Percentiles rank a stretch among this genome's conserved stretches.
phyloP scores from a whole-genome alignment of 495 filamentous ascomycete species.

The Aspergillus homomorphus region DNA sequence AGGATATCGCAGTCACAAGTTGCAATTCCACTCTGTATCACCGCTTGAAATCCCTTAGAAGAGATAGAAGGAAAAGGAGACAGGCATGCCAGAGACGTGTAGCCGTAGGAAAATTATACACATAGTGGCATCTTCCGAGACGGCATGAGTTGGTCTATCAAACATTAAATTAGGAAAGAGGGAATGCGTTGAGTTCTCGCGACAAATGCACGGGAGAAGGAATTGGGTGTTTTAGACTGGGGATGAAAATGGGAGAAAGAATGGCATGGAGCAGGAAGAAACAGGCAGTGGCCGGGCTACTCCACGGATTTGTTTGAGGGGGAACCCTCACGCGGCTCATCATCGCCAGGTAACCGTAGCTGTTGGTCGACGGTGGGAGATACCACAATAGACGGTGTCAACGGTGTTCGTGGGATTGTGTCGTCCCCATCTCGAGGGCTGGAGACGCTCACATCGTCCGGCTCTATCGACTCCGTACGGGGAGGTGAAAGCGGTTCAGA shows the following conservation, averaged over 20 bases:
- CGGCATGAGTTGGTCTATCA: constrained; percentile 38
- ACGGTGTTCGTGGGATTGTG: constrained; percentile 19
- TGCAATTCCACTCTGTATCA: not conserved
- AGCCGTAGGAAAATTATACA: constrained; percentile 23
- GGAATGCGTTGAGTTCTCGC: not conserved
- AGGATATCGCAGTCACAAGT: too few species aligned
- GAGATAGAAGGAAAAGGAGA: not conserved
- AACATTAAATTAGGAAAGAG: constrained; percentile 37
- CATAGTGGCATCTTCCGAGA: constrained; percentile 28
- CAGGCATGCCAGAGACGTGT: not conserved
- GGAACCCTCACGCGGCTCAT: constrained; percentile 24
- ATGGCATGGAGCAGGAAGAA: constrained; percentile 1
- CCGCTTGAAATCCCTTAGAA: not conserved
- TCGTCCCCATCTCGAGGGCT: constrained; percentile 30
- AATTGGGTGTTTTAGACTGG: not conserved
- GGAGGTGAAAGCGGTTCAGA: constrained; percentile 34
- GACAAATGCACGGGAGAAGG: not conserved
- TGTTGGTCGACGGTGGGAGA: constrained; percentile 30
- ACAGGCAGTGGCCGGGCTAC: constrained; percentile 27
- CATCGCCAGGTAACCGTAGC: constrained; percentile 20
- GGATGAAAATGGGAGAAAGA: constrained; percentile 2
- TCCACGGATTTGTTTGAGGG: constrained; percentile 29
- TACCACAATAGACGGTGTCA: constrained; percentile 40
- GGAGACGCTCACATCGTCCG: constrained; percentile 25
- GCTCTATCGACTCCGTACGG: constrained; percentile 21